Evolutionary conservation across 2,329 filamentous ascomycete species (phyloP), one percentile per base, ranked within the genome.

Genomic region (Xylaria polymorpha): DNA sequence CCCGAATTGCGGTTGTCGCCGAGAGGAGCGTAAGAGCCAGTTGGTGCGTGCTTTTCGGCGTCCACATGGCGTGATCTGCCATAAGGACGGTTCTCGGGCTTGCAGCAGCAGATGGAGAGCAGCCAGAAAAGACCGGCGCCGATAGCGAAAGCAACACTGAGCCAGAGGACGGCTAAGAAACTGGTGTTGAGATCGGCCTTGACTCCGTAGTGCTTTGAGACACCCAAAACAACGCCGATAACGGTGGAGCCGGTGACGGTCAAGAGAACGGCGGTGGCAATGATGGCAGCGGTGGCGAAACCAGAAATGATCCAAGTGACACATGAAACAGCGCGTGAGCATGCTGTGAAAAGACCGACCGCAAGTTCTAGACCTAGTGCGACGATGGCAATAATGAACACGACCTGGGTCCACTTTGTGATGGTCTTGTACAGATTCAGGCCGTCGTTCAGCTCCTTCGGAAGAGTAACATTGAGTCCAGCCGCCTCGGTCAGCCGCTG

Each of bases 51-150:
- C 83, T 89, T 88, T 83, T 89, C 87, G 78, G 76, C 78, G 68
- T 85, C 83, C 57, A 74, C 74, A 62, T 74, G 70, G 53, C 72
- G 66, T 65, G 68, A 48, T 50, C 72, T 78, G 70, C 71, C 63
- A 15, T 79, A 74, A 56, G 75, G 70, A 71, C 79, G 79, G 74
- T 79, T 80, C 73, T 93, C 93, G 74, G 83, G 81, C 66, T 87
- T 90, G 86, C 94, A 97, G 89, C 94, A 98, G 91, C 95, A 98
- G 77, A 92, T 88, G 80, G 90, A 93, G 80, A 97, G 89, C 77
- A 94, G 83, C 95, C 96, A 98, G 91, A 98, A 98, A 78, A 97
- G 82, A 72, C 88, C 89, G 8, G 92, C 91, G 50, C 81, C 92
- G 41, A 96, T 79, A 70, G 91, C 91, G 78, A 97, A 94, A 35